phyloP scores from a whole-genome alignment of 2,329 filamentous ascomycete genomes.

The Pseudogymnoascus sp. region DNA sequence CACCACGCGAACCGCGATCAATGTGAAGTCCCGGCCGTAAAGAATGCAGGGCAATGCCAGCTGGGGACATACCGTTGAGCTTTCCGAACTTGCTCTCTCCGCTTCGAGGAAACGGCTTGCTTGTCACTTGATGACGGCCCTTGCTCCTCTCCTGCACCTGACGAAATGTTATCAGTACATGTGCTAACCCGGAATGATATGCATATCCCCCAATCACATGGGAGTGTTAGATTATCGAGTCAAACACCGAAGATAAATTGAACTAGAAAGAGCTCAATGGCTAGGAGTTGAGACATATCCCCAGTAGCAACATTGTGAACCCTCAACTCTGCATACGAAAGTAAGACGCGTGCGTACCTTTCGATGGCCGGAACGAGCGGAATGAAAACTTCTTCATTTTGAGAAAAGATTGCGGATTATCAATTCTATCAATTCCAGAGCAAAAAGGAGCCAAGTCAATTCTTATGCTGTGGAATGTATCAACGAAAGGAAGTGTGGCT shows the following conservation, averaged over 20 bases:
- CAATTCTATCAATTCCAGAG: neutral
- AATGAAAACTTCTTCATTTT: slow-evolving; percentile 7
- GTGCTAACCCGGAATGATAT: neutral
- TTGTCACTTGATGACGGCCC: slow-evolving; percentile 1
- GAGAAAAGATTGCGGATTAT: neutral
- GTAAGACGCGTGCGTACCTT: neutral
- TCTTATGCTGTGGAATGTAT: neutral
- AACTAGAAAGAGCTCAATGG: neutral
- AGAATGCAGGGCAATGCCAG: no score
- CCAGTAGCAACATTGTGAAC: neutral
- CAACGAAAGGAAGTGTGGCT: neutral
- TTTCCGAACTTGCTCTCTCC: slow-evolving; percentile 2
- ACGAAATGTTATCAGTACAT: neutral
- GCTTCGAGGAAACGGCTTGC: neutral
- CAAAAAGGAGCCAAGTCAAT: neutral
- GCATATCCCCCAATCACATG: neutral
- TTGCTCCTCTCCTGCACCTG: neutral
- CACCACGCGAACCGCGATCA: neutral
- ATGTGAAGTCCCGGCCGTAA: neutral
- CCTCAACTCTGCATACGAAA: neutral
- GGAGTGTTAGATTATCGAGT: neutral
- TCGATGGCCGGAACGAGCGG: neutral
- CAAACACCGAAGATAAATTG: neutral
- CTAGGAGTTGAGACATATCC: neutral
- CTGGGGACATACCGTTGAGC: neutral